These are phyloP conservation scores for Phytophthora meadii DNA, from an alignment of 352 stramenopile genomes.

Conservation along the genomic window DNA sequence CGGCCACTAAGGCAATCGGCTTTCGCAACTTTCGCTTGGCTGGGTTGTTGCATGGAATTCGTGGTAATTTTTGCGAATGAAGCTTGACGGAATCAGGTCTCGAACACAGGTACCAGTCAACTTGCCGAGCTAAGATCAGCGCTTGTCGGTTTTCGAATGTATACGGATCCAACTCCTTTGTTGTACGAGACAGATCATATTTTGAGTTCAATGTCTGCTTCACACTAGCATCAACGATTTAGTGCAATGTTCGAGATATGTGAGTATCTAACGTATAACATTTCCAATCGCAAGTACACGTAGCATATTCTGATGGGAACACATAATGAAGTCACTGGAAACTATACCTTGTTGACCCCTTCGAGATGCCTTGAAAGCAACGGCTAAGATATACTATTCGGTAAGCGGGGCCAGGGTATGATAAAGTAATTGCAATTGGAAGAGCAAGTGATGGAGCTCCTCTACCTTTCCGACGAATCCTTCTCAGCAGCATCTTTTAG, in stretches of 20 bases:
- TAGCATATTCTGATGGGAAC: slow-evolving; percentile 31
- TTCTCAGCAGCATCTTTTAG: slow-evolving; percentile 37
- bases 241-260: too few relatives aligned
- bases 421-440: slow-evolving; percentile 22
- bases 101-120: slow-evolving; percentile 56
- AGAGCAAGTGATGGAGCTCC: slow-evolving; percentile 14
- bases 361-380: slow-evolving; percentile 27
- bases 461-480: slow-evolving; percentile 51
- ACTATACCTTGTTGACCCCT: slow-evolving; percentile 51
- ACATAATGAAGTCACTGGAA: slow-evolving; percentile 20
- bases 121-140: slow-evolving; percentile 49
- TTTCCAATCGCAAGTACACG: background rate
- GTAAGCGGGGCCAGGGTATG: slow-evolving; percentile 27
- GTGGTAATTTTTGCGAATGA: slow-evolving; percentile 59
- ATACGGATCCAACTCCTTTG: slow-evolving; percentile 58
- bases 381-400: slow-evolving; percentile 37
- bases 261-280: background rate
- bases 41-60: slow-evolving; percentile 50
- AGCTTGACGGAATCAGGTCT: slow-evolving; percentile 55
- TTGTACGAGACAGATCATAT: background rate
- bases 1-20: slow-evolving; percentile 44
- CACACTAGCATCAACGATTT: slow-evolving; percentile 29
- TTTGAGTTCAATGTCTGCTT: slow-evolving; percentile 5
- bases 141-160: slow-evolving; percentile 49
- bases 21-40: slow-evolving; percentile 68